Evolutionary conservation across 129 eudicot genomes (phyloP), one percentile per base, ranked within the genome.

Genomic region (Saposhnikovia divaricata): DNA sequence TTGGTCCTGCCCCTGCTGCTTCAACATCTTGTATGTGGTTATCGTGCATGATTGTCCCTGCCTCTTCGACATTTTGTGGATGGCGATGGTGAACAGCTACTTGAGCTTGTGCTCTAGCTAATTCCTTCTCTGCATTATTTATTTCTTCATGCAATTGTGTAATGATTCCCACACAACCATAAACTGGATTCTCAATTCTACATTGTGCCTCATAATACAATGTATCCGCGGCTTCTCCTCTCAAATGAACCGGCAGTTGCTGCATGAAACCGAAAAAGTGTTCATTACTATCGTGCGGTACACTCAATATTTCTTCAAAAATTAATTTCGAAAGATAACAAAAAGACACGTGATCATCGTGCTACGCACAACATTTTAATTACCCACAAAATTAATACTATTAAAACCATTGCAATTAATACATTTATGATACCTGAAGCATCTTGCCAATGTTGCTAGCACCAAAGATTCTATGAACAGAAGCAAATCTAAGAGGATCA

Each of bases 151-250:
- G 85, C 68, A 89, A 79, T 27, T 40, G 77, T 3, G 87, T 55
- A 43, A 89, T 82, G 45, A 86, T 68, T 78, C 87, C 87, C 9
- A 85, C 92, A n/a, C 88, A 86, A 16, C 92, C 92, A 18, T 89
- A 86, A 40, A 89, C 90, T 0, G 90, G 92, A 50, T 86, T 89
- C 80, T 84, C 76, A 7, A 86, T 81, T 82, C 92, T 73, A 40
- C 85, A 86, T 38, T 75, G 84, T 12, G 92, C 88, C 78, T 89
- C 90, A 4, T 74, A 80, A 46, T 84, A 82, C 82, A 89, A 57
- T 0, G 88, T 68, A 18, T 89, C 88, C 3, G 84, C 79, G 4
- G 87, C 80, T 31, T 80, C 82, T 0, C 80, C 88, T 50, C 90
- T 76, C 38, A 74, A 66, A 21, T 89, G 70, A 43, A 78, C 79